Conservation (phyloP, 208 protist genomes). For the Trypanosoma melophagium region DNA sequence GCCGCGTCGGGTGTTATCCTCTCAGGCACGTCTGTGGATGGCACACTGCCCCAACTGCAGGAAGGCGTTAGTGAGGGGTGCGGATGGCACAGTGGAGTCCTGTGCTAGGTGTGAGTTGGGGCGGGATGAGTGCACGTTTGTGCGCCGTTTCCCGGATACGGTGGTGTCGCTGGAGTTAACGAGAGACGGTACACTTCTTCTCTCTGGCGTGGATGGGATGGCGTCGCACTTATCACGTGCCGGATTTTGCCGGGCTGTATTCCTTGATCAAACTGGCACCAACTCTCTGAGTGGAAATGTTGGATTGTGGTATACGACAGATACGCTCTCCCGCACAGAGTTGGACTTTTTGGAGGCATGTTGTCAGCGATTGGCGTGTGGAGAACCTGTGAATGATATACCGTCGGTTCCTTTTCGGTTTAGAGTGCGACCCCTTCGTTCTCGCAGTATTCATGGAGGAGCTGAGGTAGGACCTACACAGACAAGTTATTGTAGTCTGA, state of each 20-base stretch:
- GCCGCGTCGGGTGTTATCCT: constrained; percentile 51
- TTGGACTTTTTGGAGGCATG: constrained; percentile 88
- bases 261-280: constrained; percentile 17
- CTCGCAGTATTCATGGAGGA: constrained; percentile 21
- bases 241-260: constrained; percentile 71
- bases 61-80: constrained; percentile 51
- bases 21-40: constrained; percentile 71
- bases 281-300: constrained; percentile 2
- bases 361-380: constrained; percentile 67
- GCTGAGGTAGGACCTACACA: constrained; percentile 5
- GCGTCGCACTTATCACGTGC: constrained; percentile 70
- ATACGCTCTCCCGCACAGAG: constrained; percentile 63
- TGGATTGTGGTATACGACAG: constrained; percentile 69
- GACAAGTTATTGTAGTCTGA: constrained; percentile 12
- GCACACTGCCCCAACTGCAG: constrained; percentile 68
- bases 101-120: constrained; percentile 49
- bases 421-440: constrained; percentile 55
- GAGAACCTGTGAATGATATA: constrained; percentile 48
- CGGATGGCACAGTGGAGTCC: constrained; percentile 38
- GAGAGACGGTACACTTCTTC: constrained; percentile 68
- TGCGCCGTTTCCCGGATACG: constrained; percentile 55
- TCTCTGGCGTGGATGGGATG: constrained; percentile 67
- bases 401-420: constrained; percentile 66
- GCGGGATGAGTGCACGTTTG: constrained; percentile 49
- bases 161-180: constrained; percentile 78